Evolutionary conservation across 495 filamentous ascomycete genomes (phyloP).

Genomic region (Penicillium bovifimosum): DNA sequence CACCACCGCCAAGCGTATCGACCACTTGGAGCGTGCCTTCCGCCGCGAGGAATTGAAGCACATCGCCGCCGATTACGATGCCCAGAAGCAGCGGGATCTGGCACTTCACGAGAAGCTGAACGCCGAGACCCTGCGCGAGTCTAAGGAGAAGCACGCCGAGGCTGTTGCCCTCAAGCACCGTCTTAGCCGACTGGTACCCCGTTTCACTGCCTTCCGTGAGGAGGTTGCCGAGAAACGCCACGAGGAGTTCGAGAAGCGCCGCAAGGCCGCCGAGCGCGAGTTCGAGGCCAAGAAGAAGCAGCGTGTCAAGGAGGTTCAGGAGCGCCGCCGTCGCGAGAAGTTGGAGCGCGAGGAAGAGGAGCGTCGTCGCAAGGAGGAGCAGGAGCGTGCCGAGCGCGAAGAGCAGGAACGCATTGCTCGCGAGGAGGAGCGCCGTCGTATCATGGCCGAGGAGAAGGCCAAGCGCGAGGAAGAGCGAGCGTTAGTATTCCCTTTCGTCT

Average conservation of each 20-base stretch:
- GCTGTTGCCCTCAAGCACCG: constrained; percentile 90
- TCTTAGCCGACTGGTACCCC: constrained; percentile 69
- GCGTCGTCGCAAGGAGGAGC: constrained; percentile 67
- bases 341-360: constrained; percentile 78
- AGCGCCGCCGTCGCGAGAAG: constrained; percentile 66
- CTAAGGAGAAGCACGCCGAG: constrained; percentile 82
- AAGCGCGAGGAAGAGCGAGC: constrained; percentile 79
- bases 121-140: constrained; percentile 67
- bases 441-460: constrained; percentile 66
- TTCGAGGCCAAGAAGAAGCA: constrained; percentile 82
- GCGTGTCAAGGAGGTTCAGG: constrained; percentile 76
- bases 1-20: constrained; percentile 89
- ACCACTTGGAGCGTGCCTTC: constrained; percentile 96
- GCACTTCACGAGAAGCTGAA: constrained; percentile 74
- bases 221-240: constrained; percentile 78
- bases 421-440: constrained; percentile 63
- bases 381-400: constrained; percentile 71
- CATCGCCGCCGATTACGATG: constrained; percentile 76
- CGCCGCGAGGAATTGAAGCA: constrained; percentile 92
- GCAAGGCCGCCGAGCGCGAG: constrained; percentile 82
- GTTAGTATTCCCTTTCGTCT: constrained; percentile 36
- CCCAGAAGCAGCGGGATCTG: constrained; percentile 73
- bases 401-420: constrained; percentile 72
- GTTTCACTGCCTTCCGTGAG: constrained; percentile 76
- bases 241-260: constrained; percentile 91